These are phyloP conservation scores for Stachybotrys chlorohalonatus DNA, from an alignment of 2,329 filamentous ascomycete genomes.

Conservation along the genomic window DNA sequence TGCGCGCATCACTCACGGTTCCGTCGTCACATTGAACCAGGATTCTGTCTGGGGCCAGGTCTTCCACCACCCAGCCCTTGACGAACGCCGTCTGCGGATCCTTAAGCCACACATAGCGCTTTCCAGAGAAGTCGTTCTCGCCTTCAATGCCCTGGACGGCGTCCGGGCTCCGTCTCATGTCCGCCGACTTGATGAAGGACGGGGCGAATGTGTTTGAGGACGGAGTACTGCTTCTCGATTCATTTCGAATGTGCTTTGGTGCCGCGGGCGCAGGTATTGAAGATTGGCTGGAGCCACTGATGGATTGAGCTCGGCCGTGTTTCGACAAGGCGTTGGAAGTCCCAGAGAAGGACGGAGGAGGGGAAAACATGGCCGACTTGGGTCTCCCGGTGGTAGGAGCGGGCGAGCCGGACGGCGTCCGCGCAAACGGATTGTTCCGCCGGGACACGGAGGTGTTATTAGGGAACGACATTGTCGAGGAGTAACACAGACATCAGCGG, in stretches of 20 bases:
- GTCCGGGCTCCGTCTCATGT: constrained; percentile 49
- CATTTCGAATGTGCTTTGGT: constrained; percentile 34
- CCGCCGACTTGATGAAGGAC: constrained; percentile 87
- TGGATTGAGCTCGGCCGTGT: constrained; percentile 64
- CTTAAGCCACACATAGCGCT: constrained; percentile 95
- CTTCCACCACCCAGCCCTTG: constrained; percentile 84
- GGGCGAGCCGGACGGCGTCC: constrained; percentile 60
- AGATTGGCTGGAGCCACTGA: constrained; percentile 36
- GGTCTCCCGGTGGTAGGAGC: constrained; percentile 50
- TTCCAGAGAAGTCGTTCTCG: constrained; percentile 97
- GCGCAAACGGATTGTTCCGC: constrained; percentile 72
- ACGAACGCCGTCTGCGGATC: constrained; percentile 83
- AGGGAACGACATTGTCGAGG: constrained; percentile 24
- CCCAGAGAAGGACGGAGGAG: constrained; percentile 37
- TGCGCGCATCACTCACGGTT: constrained; percentile 46
- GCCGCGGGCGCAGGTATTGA: constrained; percentile 26
- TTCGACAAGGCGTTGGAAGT: constrained; percentile 22
- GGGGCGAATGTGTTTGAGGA: constrained; percentile 83
- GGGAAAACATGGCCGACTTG: constrained; percentile 65
- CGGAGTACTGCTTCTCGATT: constrained; percentile 57
- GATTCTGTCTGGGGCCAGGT: constrained; percentile 59
- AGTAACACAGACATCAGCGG: constrained; percentile 15
- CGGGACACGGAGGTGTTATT: constrained; percentile 46
- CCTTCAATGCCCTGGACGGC: constrained; percentile 72
- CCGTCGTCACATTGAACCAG: constrained; percentile 92